phyloP scores from a whole-genome alignment of 495 filamentous ascomycete species.

The Penicillium antarcticum region DNA sequence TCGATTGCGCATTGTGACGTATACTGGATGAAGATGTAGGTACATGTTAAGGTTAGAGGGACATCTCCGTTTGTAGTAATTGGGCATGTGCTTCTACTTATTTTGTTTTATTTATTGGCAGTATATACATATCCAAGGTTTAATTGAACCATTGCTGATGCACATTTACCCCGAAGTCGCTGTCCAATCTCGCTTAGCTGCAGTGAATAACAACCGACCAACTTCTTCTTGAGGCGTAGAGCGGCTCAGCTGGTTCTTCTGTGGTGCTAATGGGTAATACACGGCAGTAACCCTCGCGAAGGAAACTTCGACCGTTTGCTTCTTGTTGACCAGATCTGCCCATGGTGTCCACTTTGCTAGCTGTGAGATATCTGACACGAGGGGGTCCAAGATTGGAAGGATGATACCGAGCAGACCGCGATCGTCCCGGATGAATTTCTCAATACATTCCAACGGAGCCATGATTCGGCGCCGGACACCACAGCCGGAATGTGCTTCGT shows the following conservation, averaged over 20 bases:
- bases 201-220: constrained; percentile 37
- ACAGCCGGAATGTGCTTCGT: constrained; percentile 73
- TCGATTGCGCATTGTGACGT: too few relatives aligned
- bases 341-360: constrained; percentile 20
- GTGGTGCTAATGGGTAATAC: constrained; percentile 6
- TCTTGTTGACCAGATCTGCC: constrained; percentile 15
- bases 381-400: constrained; percentile 33
- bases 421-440: constrained; percentile 62
- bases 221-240: constrained; percentile 27
- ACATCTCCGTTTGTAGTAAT: too few relatives aligned
- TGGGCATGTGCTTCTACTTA: too few relatives aligned
- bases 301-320: constrained; percentile 29
- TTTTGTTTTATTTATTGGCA: too few relatives aligned
- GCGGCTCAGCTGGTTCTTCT: constrained; percentile 2
- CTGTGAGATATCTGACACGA: neutral
- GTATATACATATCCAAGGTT: too few relatives aligned
- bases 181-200: constrained; percentile 37
- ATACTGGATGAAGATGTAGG: too few relatives aligned
- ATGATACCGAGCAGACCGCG: constrained; percentile 65
- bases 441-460: constrained; percentile 65
- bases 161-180: neutral
- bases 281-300: constrained; percentile 28
- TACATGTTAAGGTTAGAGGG: too few relatives aligned
- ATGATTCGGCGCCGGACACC: constrained; percentile 65
- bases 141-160: neutral